These are phyloP conservation scores for Fusarium sp. DNA, from an alignment of 2,329 filamentous ascomycete genomes.

Conservation along the genomic window DNA sequence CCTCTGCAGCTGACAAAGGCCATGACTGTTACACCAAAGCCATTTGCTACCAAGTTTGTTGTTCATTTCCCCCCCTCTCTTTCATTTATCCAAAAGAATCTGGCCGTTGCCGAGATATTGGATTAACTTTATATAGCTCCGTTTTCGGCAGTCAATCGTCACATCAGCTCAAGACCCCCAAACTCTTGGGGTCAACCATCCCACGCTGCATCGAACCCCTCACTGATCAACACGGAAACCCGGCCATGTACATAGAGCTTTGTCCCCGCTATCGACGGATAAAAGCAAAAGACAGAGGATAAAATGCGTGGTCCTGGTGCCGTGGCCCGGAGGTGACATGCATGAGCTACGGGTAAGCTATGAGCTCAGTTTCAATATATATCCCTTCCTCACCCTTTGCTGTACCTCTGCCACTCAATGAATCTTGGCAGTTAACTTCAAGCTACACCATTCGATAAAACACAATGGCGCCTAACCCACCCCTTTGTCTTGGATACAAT, in stretches of 20 bases:
- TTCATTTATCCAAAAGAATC: neutral
- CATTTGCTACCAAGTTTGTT: neutral
- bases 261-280: conserved; percentile 17
- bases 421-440: neutral
- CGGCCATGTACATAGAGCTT: conserved; percentile 7
- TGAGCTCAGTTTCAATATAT: neutral
- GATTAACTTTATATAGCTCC: neutral
- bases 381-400: neutral
- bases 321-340: neutral
- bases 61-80: neutral
- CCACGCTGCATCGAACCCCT: conserved; percentile 21
- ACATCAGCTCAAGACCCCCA: conserved; percentile 20
- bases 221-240: conserved; percentile 21
- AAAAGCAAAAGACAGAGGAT: neutral
- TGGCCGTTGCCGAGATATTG: neutral
- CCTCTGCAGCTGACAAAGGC: conserved; percentile 3
- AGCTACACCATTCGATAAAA: neutral
- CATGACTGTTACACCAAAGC: neutral
- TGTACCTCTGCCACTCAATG: neutral
- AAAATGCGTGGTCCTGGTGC: conserved; percentile 21
- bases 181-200: conserved; percentile 24
- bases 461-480: conserved; percentile 33
- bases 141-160: conserved; percentile 1
- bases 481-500: conserved; percentile 58
- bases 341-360: neutral